phyloP scores from a whole-genome alignment of 495 filamentous ascomycete species.

The Penicillium robsamsonii region DNA sequence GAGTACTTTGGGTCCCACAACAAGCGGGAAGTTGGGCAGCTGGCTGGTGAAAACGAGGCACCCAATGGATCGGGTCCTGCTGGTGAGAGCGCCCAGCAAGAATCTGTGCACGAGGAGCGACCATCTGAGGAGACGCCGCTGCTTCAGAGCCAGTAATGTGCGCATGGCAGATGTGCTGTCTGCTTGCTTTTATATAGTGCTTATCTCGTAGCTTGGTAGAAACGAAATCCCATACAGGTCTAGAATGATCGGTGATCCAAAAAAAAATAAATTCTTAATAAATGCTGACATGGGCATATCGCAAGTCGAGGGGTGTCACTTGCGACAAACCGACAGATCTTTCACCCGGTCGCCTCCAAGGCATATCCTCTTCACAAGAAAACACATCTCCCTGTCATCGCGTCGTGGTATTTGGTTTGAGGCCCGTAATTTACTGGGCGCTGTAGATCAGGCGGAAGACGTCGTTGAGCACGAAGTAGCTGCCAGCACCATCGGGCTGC shows the following conservation, averaged over 20 bases:
- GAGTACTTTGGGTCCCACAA: conserved; percentile 51
- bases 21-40: conserved; percentile 32
- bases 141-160: conserved; percentile 32
- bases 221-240: conserved; percentile 5
- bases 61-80: conserved; percentile 30
- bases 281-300: conserved; percentile 8
- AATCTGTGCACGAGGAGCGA: conserved; percentile 30
- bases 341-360: conserved; percentile 8
- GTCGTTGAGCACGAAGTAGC: conserved; percentile 88
- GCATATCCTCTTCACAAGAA: conserved; percentile 4
- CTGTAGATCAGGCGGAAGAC: conserved; percentile 80
- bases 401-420: conserved; percentile 19
- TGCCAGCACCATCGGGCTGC: conserved; percentile 60
- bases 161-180: not conserved
- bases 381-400: conserved; percentile 16
- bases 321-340: conserved; percentile 3
- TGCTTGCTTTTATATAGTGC: not conserved
- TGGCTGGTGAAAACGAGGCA: conserved; percentile 36
- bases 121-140: conserved; percentile 51
- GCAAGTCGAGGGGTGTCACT: not conserved
- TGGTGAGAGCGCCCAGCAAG: conserved; percentile 13
- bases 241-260: conserved; percentile 5
- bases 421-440: conserved; percentile 18
- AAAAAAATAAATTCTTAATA: not conserved
- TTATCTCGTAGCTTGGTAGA: conserved; percentile 12